Base-by-base conservation (phyloP, 2,329 filamentous ascomycete species). In the Aspergillus sp. region DNA sequence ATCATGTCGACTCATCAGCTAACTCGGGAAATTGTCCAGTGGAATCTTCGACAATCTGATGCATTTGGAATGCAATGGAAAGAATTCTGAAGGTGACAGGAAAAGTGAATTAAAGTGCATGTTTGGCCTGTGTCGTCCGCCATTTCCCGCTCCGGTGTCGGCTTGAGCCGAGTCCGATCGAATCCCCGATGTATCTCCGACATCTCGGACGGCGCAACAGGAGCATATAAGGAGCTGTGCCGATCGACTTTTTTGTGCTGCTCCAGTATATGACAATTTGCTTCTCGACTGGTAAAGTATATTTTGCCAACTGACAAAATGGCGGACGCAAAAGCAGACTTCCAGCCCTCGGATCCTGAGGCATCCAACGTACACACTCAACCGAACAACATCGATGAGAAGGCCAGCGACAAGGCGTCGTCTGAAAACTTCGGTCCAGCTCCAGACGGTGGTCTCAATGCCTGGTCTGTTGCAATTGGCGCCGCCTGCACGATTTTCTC, bases 401-500 rank as follows among this genome's bases (percentile, higher is more conserved):
- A 52, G 1, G 15, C 8, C 27, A 11, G 35, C 2, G 14, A 8
- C 6, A 41, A 21, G 31, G 21, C 19, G 24, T n/a, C 14, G 0
- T n/a, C 45, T 11, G 27, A 31, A 12, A 31, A 1, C 9, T 53
- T 53, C 19, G 40, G 17, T 2, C 51, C 51, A 73, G 76, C 27
- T 11, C 74, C 23, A 48, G 68, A 60, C 56, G 67, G 66, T 6
- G 68, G 64, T 4, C n/a, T 50, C 2, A 41, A 52, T 46, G 68
- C 68, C n/a, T 71, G 70, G 67, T 61, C 70, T 1, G 66, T 68
- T 12, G 65, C 64, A n/a, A 59, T 59, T 8, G 69, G 67, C 14
- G 61, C 60, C 17, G 55, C 63, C 23, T 61, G 54, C 15, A 59
- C 67, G 23, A 73, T 78, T 55, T 79, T 80, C 63, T 73, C 67